A percentile compares a stretch with the other conserved stretches of the same genome.
phyloP scores from a whole-genome alignment of 768 basidiomycete species.

The Auricularia sp. region DNA sequence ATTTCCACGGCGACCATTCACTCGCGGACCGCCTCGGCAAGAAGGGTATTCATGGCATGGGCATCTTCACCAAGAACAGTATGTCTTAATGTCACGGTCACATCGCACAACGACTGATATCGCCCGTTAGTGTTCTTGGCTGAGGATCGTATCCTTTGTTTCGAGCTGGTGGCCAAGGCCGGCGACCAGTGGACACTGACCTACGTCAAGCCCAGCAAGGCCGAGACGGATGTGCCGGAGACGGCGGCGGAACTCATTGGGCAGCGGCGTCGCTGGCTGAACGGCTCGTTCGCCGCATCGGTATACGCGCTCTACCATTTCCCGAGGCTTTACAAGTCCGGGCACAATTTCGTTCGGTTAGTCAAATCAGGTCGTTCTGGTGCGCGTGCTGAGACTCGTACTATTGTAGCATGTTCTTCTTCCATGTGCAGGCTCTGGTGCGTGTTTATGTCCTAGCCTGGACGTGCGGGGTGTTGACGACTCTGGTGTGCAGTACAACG shows the following conservation, averaged over 20 bases:
- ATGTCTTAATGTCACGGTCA: constrained; percentile 14
- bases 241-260: constrained; percentile 86
- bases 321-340: constrained; percentile 76
- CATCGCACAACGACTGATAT: not conserved
- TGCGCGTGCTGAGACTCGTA: not conserved
- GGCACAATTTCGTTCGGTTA: constrained; percentile 65
- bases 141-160: constrained; percentile 95
- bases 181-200: constrained; percentile 81
- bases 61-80: constrained; percentile 91
- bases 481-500: constrained; percentile 54
- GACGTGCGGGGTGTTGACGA: constrained; percentile 7
- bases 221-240: constrained; percentile 91
- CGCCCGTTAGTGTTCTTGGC: constrained; percentile 50
- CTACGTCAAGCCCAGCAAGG: constrained; percentile 91
- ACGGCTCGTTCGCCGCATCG: constrained; percentile 90
- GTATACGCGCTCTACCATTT: constrained; percentile 92
- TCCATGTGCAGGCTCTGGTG: constrained; percentile 87
- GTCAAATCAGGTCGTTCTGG: not conserved
- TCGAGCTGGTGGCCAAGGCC: constrained; percentile 89
- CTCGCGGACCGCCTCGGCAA: constrained; percentile 84
- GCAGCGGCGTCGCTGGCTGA: constrained; percentile 93
- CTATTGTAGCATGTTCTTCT: constrained; percentile 75
- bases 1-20: constrained; percentile 59
- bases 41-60: constrained; percentile 95
- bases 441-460: constrained; percentile 18